Conservation (phyloP, 768 basidiomycete genomes). For the Mycena crocata region DNA sequence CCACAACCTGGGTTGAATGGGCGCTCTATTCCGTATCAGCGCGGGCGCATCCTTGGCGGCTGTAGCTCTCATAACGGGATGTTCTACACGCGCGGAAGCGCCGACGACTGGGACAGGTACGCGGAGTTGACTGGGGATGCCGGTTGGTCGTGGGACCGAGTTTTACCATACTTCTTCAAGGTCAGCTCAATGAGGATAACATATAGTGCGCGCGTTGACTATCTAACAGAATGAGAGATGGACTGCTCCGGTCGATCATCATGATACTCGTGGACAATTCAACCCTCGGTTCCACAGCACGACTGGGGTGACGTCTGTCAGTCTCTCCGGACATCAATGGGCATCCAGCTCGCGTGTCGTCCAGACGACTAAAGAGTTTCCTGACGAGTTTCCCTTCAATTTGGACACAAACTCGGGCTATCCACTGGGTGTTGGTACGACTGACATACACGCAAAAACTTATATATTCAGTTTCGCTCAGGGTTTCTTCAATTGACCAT, state of each 20-base stretch:
- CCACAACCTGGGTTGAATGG: slow-evolving; percentile 33
- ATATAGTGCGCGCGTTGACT: no score
- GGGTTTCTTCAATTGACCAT: slow-evolving; percentile 42
- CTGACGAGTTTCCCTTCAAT: slow-evolving; percentile 43
- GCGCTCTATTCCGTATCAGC: slow-evolving; percentile 5
- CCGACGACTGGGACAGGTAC: slow-evolving; percentile 45
- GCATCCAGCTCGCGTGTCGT: slow-evolving; percentile 44
- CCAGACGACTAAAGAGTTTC: slow-evolving; percentile 40
- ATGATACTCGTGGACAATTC: slow-evolving; percentile 52
- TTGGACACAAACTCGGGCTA: slow-evolving; percentile 44
- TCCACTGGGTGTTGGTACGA: slow-evolving; percentile 39
- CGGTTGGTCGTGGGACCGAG: slow-evolving; percentile 49
- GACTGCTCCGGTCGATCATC: slow-evolving; percentile 48
- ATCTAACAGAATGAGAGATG: slow-evolving; percentile 49
- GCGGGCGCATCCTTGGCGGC: slow-evolving; percentile 41
- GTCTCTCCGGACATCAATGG: slow-evolving; percentile 35
- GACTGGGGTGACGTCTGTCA: slow-evolving; percentile 44
- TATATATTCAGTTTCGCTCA: neutral
- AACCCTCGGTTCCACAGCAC: slow-evolving; percentile 50
- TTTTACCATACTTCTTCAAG: slow-evolving; percentile 45
- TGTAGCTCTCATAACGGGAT: slow-evolving; percentile 45
- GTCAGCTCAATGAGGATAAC: no score
- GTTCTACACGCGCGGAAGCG: slow-evolving; percentile 45
- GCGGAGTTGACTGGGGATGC: slow-evolving; percentile 45
- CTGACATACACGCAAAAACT: neutral